Evolutionary conservation across 106 monocot species (phyloP).

Genomic region (Platanthera zijinensis): DNA sequence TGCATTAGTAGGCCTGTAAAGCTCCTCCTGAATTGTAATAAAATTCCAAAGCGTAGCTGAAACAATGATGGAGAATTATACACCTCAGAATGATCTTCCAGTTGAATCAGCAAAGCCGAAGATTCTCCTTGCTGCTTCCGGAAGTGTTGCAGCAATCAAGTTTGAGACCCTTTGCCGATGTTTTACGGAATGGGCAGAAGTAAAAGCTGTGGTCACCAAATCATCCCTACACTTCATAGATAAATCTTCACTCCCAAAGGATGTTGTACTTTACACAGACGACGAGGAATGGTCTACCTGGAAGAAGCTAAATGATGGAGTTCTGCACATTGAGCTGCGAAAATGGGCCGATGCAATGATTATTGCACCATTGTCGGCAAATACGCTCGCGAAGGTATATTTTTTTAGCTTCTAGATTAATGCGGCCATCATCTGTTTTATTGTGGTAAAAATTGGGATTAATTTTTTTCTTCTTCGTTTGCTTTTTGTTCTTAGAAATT

Average conservation of each 20-base stretch:
- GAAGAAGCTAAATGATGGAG: conserved; percentile 78
- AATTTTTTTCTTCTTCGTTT: neutral
- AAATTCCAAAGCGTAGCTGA: neutral
- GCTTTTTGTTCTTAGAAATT: conserved; percentile 1
- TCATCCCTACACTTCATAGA: conserved; percentile 76
- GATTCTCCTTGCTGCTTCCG: conserved; percentile 82
- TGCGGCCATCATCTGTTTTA: neutral
- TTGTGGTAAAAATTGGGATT: neutral
- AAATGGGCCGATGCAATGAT: conserved; percentile 94
- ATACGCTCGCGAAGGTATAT: conserved; percentile 84
- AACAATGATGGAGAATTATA: neutral
- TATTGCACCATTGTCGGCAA: conserved; percentile 87
- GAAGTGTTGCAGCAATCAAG: conserved; percentile 92
- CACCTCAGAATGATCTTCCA: no score
- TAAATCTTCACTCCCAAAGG: conserved; percentile 45
- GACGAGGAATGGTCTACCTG: conserved; percentile 87
- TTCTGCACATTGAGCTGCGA: conserved; percentile 82
- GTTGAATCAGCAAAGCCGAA: conserved; percentile 36
- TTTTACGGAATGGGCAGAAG: conserved; percentile 87
- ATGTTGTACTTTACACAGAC: conserved; percentile 66
- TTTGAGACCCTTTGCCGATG: conserved; percentile 70
- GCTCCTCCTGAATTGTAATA: neutral
- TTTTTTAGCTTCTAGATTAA: neutral
- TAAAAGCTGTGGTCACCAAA: conserved; percentile 79
- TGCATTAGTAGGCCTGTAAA: neutral